Evolutionary conservation across 2,329 filamentous ascomycete species (phyloP).

Genomic region (Claviceps sorghi): DNA sequence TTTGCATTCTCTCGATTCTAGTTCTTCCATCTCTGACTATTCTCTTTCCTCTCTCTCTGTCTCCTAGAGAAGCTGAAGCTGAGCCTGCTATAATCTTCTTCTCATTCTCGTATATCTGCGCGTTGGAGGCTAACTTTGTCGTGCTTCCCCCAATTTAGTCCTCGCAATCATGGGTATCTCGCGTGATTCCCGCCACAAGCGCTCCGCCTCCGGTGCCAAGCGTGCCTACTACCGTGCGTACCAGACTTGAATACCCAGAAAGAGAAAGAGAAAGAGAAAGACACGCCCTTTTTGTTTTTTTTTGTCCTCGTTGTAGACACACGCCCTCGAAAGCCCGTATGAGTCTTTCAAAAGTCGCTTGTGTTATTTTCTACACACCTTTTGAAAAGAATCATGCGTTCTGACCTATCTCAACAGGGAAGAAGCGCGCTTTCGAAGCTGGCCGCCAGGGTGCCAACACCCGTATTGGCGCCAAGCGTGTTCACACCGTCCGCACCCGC

Average conservation of each 20-base stretch:
- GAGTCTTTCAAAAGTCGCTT: constrained; percentile 10
- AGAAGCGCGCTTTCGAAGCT: constrained; percentile 99
- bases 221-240: constrained; percentile 76
- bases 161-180: constrained; percentile 97
- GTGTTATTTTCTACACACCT: not conserved
- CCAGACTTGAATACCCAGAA: constrained; percentile 7
- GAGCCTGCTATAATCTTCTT: not conserved
- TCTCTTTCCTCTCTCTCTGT: not conserved
- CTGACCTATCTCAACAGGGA: constrained; percentile 62
- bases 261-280: not conserved
- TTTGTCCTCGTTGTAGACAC: constrained; percentile 6
- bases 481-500: constrained; percentile 92
- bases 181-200: constrained; percentile 99
- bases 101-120: not conserved
- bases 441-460: constrained; percentile 99
- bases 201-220: constrained; percentile 98
- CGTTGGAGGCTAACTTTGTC: constrained; percentile 9
- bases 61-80: not conserved
- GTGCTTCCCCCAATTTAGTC: constrained; percentile 31
- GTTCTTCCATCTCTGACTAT: too few relatives aligned
- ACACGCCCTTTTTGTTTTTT: constrained; percentile 5
- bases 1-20: not conserved
- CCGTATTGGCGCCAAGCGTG: constrained; percentile 93
- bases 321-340: constrained; percentile 51
- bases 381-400: constrained; percentile 42